Conservation (phyloP, 345 rosid genomes). For the Aethionema arabicum region DNA sequence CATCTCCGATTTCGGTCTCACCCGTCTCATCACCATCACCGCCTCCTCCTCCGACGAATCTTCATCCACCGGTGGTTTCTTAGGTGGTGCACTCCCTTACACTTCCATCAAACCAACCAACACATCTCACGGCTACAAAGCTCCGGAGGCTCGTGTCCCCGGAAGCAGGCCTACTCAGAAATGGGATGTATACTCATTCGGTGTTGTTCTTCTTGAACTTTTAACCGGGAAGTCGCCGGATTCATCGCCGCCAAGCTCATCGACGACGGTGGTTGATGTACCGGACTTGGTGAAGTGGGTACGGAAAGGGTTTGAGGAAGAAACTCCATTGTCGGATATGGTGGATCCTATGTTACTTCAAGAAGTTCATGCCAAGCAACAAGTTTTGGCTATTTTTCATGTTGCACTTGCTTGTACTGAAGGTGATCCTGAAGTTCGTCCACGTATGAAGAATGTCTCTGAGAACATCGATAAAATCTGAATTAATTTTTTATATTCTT, state of each 20-base stretch:
- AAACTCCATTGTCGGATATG: conserved; percentile 81
- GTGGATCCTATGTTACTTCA: conserved; percentile 82
- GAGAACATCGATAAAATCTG: conserved; percentile 76
- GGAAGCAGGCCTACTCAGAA: conserved; percentile 67
- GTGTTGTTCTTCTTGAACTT: conserved; percentile 77
- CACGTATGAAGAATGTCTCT: conserved; percentile 86
- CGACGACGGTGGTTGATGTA: conserved; percentile 60
- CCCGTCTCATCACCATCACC: conserved; percentile 69
- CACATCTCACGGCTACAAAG: conserved; percentile 60
- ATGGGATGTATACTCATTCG: conserved; percentile 89
- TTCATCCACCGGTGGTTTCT: conserved; percentile 63
- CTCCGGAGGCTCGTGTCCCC: conserved; percentile 80
- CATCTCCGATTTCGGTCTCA: conserved; percentile 89
- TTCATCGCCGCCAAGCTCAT: conserved; percentile 64
- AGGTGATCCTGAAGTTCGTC: conserved; percentile 79
- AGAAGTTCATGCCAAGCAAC: conserved; percentile 93
- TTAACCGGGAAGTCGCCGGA: conserved; percentile 93
- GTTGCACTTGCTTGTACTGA: conserved; percentile 90
- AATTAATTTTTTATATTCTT: conserved; percentile 25
- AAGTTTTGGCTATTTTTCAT: conserved; percentile 80
- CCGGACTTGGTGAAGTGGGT: conserved; percentile 90
- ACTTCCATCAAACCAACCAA: conserved; percentile 54
- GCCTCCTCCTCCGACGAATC: conserved; percentile 37
- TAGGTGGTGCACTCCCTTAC: conserved; percentile 82
- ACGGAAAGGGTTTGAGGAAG: conserved; percentile 87